Percentiles rank a stretch among this genome's conserved stretches.
Evolutionary conservation across 805 yeast species (phyloP).

Genomic region (Sporopachydermia lactativora): DNA sequence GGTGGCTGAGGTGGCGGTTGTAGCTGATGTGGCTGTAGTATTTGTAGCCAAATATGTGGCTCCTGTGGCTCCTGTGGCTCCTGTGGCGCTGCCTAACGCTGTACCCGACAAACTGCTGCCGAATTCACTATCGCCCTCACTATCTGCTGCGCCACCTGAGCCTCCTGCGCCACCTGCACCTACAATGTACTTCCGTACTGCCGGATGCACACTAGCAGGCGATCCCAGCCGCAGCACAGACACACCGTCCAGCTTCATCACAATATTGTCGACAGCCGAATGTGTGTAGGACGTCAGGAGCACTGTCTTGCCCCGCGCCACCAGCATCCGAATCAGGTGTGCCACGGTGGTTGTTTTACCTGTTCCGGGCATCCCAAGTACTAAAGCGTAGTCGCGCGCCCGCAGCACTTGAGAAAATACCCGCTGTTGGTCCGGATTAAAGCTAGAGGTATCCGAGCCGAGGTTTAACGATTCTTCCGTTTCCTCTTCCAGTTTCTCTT

Average conservation of each 20-base stretch:
- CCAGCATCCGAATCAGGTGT: constrained; percentile 48
- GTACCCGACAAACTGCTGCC: too few relatives aligned
- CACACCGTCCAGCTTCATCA: constrained; percentile 47
- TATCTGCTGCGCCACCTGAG: too few relatives aligned
- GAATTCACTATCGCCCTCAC: too few relatives aligned
- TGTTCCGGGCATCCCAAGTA: constrained; percentile 97
- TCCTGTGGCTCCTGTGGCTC: too few relatives aligned
- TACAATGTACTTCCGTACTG: constrained; percentile 39
- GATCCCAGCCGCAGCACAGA: constrained; percentile 59
- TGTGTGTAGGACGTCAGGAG: constrained; percentile 81
- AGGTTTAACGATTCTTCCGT: constrained; percentile 18
- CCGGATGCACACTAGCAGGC: constrained; percentile 43
- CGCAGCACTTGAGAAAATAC: constrained; percentile 57
- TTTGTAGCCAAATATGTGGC: too few relatives aligned
- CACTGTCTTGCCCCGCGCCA: constrained; percentile 47
- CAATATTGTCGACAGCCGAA: constrained; percentile 90
- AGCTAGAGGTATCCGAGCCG: constrained; percentile 15
- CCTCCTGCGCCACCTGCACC: too few relatives aligned
- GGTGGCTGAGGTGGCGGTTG: neutral
- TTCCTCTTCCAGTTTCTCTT: constrained; percentile 8
- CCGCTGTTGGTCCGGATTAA: constrained; percentile 56
- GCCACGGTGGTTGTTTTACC: constrained; percentile 91
- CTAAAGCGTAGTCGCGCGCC: constrained; percentile 62
- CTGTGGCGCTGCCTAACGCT: too few relatives aligned
- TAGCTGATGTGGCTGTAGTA: too few relatives aligned